These are phyloP conservation scores for Magnolia kwangsiensis DNA, from an alignment of 164 flowering plant species.

Conservation along the genomic window DNA sequence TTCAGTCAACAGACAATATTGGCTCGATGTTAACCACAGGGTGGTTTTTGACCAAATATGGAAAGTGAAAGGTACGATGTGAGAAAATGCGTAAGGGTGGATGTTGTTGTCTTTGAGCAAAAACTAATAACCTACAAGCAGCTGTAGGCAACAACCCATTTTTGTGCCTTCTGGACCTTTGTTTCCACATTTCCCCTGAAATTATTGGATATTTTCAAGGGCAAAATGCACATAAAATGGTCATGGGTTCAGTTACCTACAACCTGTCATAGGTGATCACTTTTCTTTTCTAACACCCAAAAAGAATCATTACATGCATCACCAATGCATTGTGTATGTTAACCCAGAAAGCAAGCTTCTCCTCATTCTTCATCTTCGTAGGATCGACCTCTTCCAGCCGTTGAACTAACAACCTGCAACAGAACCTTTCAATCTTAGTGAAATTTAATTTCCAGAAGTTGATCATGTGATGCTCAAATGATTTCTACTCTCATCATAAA, in stretches of 20 bases:
- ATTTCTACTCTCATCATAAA: background rate
- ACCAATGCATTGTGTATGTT: constrained; percentile 90
- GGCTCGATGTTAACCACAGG: too few species aligned
- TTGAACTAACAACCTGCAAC: constrained; percentile 60
- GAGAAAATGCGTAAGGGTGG: too few species aligned
- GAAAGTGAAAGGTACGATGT: too few species aligned
- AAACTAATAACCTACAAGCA: background rate
- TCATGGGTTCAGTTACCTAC: too few species aligned
- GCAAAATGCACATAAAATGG: background rate
- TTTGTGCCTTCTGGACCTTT: background rate
- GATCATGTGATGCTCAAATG: background rate
- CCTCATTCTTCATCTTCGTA: constrained; percentile 68
- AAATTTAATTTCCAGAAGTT: background rate
- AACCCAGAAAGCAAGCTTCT: constrained; percentile 97
- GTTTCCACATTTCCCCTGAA: background rate
- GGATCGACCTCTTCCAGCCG: constrained; percentile 74
- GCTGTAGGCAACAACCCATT: background rate
- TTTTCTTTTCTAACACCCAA: background rate
- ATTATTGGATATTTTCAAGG: background rate
- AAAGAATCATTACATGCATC: constrained; percentile 80
- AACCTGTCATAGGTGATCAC: background rate
- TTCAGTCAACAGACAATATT: too few species aligned
- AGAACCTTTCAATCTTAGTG: background rate
- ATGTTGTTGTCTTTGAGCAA: too few species aligned
- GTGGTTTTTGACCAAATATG: too few species aligned